Evolutionary conservation across 176 grass and related monocot species (phyloP).

Genomic region (Oryza glaberrima): DNA sequence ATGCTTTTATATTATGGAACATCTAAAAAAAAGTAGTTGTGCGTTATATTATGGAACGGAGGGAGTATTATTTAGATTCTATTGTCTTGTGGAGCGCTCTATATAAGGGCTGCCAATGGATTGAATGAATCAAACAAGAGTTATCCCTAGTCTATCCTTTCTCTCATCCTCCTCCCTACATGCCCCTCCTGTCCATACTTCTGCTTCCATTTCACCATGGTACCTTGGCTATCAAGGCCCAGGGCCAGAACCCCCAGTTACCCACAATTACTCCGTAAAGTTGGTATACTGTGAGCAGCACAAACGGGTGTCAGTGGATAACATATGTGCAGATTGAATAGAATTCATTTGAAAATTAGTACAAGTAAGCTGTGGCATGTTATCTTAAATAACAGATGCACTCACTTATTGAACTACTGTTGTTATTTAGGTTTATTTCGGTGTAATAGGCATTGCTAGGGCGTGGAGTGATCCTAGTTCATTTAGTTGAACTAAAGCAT

Average conservation of each 20-base stretch:
- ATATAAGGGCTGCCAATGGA: background rate
- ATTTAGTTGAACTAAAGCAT: background rate
- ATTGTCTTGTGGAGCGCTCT: background rate
- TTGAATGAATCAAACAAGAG: background rate
- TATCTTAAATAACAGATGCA: background rate
- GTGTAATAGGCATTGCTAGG: too few species aligned
- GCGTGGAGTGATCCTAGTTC: background rate
- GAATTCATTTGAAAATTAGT: too few species aligned
- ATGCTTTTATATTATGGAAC: too few species aligned
- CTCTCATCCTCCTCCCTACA: background rate
- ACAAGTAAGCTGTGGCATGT: background rate
- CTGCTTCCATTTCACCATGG: background rate
- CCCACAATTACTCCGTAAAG: background rate
- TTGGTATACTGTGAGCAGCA: background rate
- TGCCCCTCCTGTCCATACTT: background rate
- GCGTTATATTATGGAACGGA: too few species aligned
- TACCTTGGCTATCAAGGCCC: background rate
- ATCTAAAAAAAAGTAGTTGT: too few species aligned
- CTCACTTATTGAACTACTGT: background rate
- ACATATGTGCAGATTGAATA: background rate
- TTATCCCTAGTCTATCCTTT: background rate
- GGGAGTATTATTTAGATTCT: background rate
- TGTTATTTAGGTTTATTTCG: slow-evolving; percentile 5
- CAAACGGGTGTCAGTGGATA: background rate
- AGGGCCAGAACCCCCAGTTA: background rate